phyloP scores from a whole-genome alignment of 169 alveolate genomes.

The Theileria annulata region DNA sequence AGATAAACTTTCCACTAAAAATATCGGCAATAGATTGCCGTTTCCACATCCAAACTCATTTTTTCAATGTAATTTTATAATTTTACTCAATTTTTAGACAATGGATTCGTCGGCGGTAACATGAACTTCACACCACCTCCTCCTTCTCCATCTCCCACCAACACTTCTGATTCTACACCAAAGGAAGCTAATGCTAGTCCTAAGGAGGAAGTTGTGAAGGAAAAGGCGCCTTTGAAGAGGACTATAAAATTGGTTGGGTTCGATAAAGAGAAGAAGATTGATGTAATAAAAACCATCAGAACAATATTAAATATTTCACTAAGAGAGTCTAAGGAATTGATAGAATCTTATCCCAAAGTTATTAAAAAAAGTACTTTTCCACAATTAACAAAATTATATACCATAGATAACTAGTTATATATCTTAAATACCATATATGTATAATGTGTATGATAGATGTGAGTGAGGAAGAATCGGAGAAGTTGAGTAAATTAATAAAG shows the following conservation, averaged over 20 bases:
- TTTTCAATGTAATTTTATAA: conserved; percentile 69
- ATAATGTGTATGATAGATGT: conserved; percentile 44
- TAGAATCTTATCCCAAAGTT: conserved; percentile 78
- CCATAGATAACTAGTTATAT: not conserved
- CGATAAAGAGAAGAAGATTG: conserved; percentile 78
- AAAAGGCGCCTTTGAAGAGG: conserved; percentile 2
- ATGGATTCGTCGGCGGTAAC: not conserved
- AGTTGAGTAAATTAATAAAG: conserved; percentile 72
- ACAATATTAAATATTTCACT: conserved; percentile 78
- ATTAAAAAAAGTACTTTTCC: conserved; percentile 64
- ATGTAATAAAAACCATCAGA: conserved; percentile 80
- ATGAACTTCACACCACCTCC: not conserved
- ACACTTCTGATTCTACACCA: conserved; percentile 17
- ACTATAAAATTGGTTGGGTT: conserved; percentile 74
- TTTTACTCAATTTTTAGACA: conserved; percentile 7
- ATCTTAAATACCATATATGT: no score
- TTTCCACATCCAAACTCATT: conserved; percentile 82
- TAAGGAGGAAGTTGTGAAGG: not conserved
- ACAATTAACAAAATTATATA: not conserved
- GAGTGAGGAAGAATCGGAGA: conserved; percentile 78
- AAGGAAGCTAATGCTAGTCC: conserved; percentile 10
- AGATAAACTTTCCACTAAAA: conserved; percentile 70
- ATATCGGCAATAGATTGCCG: conserved; percentile 77
- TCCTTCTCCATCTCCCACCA: conserved; percentile 14
- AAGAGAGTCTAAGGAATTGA: conserved; percentile 81